A percentile compares a stretch with the other conserved stretches of the same genome.
phyloP scores from a whole-genome alignment of 2,329 filamentous ascomycete genomes.

The Penicillium sp. region DNA sequence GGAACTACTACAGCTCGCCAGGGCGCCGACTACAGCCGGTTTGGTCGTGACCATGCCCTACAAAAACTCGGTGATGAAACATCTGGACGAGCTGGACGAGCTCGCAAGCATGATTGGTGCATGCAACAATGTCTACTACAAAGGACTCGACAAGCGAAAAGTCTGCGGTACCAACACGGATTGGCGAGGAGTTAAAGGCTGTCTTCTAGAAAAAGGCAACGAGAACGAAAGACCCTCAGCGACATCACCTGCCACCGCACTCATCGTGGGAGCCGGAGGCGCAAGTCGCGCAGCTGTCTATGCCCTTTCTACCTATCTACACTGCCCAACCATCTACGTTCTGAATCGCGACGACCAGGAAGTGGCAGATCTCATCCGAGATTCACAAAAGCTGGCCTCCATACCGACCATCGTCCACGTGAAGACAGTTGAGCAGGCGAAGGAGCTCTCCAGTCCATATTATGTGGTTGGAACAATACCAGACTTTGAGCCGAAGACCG shows the following conservation, averaged over 20 bases:
- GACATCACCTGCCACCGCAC: conserved; percentile 6
- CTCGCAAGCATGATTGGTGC: conserved; percentile 13
- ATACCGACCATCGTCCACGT: conserved; percentile 14
- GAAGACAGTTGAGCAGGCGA: conserved; percentile 9
- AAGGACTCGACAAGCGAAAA: background rate
- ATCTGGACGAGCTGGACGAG: conserved; percentile 14
- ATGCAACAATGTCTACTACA: conserved; percentile 20
- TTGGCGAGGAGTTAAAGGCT: conserved; percentile 18
- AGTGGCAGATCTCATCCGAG: conserved; percentile 12
- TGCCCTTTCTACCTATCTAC: conserved; percentile 12
- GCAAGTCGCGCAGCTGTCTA: conserved; percentile 20
- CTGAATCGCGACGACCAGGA: conserved; percentile 35
- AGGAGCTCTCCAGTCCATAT: conserved; percentile 21
- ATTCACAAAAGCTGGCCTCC: conserved; percentile 9
- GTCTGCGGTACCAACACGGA: conserved; percentile 20
- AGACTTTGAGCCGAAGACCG: conserved; percentile 37
- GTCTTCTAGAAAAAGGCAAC: conserved; percentile 16
- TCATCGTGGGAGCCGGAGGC: conserved; percentile 19
- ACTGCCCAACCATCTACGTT: conserved; percentile 15
- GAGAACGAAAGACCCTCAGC: conserved; percentile 9
- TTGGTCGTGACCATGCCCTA: conserved; percentile 21
- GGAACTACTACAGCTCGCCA: conserved; percentile 11
- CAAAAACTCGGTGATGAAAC: conserved; percentile 15
- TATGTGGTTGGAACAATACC: conserved; percentile 46
- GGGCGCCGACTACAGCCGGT: conserved; percentile 11